Conservation (phyloP, 208 protist species). For the Acanthamoeba polyphaga region DNA sequence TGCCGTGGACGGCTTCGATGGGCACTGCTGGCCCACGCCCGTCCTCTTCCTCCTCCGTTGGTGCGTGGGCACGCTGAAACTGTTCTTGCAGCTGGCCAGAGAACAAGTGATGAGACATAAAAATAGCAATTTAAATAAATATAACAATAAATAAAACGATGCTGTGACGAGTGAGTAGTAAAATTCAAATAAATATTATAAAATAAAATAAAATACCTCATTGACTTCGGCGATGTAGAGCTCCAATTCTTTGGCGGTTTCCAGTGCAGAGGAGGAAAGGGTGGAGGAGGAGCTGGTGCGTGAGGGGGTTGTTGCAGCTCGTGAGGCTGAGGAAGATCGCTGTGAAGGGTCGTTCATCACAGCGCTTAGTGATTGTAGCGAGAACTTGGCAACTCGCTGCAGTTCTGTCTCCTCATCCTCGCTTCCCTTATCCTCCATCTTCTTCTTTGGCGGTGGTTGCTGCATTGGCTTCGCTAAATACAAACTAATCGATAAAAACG, state of each 20-base stretch:
- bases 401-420: conserved; percentile 29
- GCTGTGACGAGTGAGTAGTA: neutral
- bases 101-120: neutral
- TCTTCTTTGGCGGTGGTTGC: neutral
- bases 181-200: neutral
- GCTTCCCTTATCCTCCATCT: neutral
- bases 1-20: neutral
- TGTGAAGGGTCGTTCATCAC: conserved; percentile 71
- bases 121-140: neutral
- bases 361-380: conserved; percentile 43
- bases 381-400: conserved; percentile 5
- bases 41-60: neutral
- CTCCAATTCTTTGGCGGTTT: conserved; percentile 36
- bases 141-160: conserved; percentile 25
- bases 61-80: neutral
- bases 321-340: neutral
- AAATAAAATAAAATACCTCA: neutral
- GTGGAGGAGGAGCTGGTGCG: neutral
- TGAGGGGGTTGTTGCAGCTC: neutral
- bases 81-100: conserved; percentile 1
- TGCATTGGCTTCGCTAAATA: neutral
- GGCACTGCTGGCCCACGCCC: neutral
- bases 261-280: neutral
- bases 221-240: neutral
- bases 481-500: too few relatives aligned